Evolutionary conservation across 805 yeast genomes (phyloP), one percentile per base, ranked within the genome.

Genomic region (Wickerhamomyces queroliae): DNA sequence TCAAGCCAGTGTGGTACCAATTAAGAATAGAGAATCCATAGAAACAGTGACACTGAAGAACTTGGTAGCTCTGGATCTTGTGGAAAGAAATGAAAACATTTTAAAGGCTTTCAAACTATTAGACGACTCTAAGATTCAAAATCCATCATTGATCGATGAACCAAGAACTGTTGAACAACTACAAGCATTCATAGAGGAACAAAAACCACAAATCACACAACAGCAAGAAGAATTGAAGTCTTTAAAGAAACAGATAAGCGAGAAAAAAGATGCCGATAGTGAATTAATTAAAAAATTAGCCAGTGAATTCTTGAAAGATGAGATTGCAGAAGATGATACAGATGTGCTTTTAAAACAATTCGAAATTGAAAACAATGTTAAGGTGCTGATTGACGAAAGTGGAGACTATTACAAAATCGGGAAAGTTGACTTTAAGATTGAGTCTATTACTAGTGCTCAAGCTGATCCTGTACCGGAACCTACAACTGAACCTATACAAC

Each of bases 31-130:
- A n/a, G 33, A 31, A 10, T 20, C 47, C 1, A 37, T 55, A 4
- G 58, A 52, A 20, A 52, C 47, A 1, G 45, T 55, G 20, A 54
- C 60, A 4, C 34, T 55, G 33, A 55, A 55, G 42, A 55, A 54
- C 37, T 23, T 54, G 12, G 49, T 55, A 9, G 51, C 58, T 10
- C 37, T 53, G 11, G 56, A 55, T 26, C 28, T 54, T 4, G 49
- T 54, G 9, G 53, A 55, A 26, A 39, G 44, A 35, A 50, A 53
- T 29, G 58, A 53, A 40, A 43, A 45, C 2, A 19, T 55, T 1
- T 29, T 55, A 11, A 46, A 44, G 27, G 43, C 47, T 9, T 51
- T 49, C 34, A 47, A 47, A 7, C 33, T 53, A 1, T 38, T 52
- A 6, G 55, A 52, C n/a, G 49, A 48, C 29, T 36, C 44, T 4